These are phyloP conservation scores for Plasmodium blacklocki DNA, from an alignment of 169 alveolate species.

Conservation along the genomic window DNA sequence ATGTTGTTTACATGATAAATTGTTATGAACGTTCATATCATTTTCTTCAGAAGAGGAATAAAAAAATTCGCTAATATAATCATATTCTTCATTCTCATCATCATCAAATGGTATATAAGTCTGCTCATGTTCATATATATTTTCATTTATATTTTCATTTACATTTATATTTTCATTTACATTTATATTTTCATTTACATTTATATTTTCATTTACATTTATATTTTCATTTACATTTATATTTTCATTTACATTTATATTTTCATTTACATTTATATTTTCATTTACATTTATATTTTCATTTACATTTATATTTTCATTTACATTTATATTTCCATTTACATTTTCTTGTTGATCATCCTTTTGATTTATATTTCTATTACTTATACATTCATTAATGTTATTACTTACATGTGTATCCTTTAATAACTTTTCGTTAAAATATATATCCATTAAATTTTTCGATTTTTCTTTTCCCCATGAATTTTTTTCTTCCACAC, in stretches of 20 bases:
- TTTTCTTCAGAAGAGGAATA: slow-evolving; percentile 57
- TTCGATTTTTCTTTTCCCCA: no score
- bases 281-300: no score
- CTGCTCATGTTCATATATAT: not conserved
- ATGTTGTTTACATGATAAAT: not conserved
- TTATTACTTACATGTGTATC: no score
- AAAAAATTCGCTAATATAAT: slow-evolving; percentile 60
- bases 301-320: no score
- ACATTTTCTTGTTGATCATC: no score
- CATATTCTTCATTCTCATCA: slow-evolving; percentile 26
- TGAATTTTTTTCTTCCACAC: no score
- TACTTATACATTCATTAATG: no score
- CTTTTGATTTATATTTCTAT: no score
- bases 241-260: not conserved
- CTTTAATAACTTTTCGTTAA: no score
- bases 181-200: not conserved
- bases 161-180: not conserved
- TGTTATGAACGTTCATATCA: not conserved
- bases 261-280: not conserved
- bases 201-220: not conserved
- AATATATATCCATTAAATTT: no score
- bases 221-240: not conserved
- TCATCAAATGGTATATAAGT: slow-evolving; percentile 2
- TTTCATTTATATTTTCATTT: not conserved
- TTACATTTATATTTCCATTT: no score